Percentiles rank a stretch among this genome's conserved stretches.
phyloP scores from a whole-genome alignment of 202 grass and related monocot species.

The Alloteropsis angusta region DNA sequence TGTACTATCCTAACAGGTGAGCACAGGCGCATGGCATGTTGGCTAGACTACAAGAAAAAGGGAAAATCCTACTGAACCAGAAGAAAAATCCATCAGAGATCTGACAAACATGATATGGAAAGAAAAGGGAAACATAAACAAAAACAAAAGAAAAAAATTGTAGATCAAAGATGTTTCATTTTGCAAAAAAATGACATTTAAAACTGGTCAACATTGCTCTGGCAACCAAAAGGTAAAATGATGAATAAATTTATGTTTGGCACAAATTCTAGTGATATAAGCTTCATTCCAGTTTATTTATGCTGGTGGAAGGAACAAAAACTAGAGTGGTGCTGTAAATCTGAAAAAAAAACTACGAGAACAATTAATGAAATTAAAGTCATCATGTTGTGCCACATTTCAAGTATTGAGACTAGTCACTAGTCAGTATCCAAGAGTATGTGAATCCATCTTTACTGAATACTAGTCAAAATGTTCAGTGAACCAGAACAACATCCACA shows the following conservation, averaged over 20 bases:
- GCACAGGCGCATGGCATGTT: neutral
- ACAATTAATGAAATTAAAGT: conserved; percentile 16
- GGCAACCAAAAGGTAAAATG: neutral
- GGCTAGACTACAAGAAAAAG: neutral
- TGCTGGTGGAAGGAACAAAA: neutral
- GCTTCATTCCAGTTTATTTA: neutral
- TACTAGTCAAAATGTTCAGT: conserved; percentile 21
- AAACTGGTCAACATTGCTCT: neutral
- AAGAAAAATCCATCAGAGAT: neutral
- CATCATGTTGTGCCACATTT: neutral
- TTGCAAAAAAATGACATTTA: neutral
- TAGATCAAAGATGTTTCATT: neutral
- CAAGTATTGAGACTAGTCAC: conserved; percentile 10
- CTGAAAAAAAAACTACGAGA: conserved; percentile 7
- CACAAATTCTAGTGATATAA: neutral
- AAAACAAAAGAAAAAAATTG: neutral
- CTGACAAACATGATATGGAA: neutral
- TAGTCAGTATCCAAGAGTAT: neutral
- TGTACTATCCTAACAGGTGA: conserved; percentile 2
- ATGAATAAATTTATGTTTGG: neutral
- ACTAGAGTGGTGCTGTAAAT: neutral
- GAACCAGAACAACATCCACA: conserved; percentile 34
- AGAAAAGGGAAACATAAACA: neutral
- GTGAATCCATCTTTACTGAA: conserved; percentile 28
- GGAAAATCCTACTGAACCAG: neutral